phyloP scores from a whole-genome alignment of 306 rosid genomes.

The Castanea crenata region DNA sequence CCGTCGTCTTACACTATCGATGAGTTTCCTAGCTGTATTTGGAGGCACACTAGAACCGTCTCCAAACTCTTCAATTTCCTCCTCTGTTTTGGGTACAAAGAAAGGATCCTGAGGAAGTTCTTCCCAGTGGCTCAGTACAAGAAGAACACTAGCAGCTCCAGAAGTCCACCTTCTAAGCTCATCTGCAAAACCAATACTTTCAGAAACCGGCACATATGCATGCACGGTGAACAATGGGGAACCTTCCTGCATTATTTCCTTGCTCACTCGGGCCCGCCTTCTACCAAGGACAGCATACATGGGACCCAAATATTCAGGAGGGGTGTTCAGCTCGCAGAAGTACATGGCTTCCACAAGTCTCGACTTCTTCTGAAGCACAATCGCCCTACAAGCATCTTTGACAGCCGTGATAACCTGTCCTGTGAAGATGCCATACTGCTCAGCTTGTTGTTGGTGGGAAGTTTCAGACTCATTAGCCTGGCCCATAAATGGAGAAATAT shows the following conservation, averaged over 20 bases:
- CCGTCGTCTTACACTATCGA: slow-evolving; percentile 64
- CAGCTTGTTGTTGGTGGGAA: slow-evolving; percentile 52
- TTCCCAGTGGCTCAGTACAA: slow-evolving; percentile 95
- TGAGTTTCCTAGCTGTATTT: slow-evolving; percentile 87
- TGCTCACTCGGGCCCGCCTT: slow-evolving; percentile 70
- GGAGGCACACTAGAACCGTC: slow-evolving; percentile 92
- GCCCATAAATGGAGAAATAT: slow-evolving; percentile 42
- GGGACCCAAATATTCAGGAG: slow-evolving; percentile 69
- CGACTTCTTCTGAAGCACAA: slow-evolving; percentile 75
- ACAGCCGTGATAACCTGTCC: slow-evolving; percentile 85
- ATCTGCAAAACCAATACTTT: slow-evolving; percentile 90
- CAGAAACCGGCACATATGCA: slow-evolving; percentile 83
- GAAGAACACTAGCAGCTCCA: slow-evolving; percentile 84
- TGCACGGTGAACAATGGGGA: slow-evolving; percentile 92
- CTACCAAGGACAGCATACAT: slow-evolving; percentile 93
- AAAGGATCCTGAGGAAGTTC: slow-evolving; percentile 83
- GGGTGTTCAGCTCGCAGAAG: slow-evolving; percentile 81
- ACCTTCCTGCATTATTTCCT: slow-evolving; percentile 97
- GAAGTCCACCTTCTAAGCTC: slow-evolving; percentile 85
- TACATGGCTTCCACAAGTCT: slow-evolving; percentile 94
- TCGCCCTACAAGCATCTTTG: slow-evolving; percentile 85
- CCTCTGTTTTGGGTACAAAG: slow-evolving; percentile 89
- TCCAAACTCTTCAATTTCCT: slow-evolving; percentile 91
- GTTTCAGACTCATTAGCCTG: slow-evolving; percentile 53
- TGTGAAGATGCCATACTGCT: slow-evolving; percentile 65